Percentiles rank a stretch among this genome's conserved stretches.
These are phyloP conservation scores for Gloeopeniophorella convolvens DNA, from an alignment of 768 basidiomycete species.

Conservation along the genomic window DNA sequence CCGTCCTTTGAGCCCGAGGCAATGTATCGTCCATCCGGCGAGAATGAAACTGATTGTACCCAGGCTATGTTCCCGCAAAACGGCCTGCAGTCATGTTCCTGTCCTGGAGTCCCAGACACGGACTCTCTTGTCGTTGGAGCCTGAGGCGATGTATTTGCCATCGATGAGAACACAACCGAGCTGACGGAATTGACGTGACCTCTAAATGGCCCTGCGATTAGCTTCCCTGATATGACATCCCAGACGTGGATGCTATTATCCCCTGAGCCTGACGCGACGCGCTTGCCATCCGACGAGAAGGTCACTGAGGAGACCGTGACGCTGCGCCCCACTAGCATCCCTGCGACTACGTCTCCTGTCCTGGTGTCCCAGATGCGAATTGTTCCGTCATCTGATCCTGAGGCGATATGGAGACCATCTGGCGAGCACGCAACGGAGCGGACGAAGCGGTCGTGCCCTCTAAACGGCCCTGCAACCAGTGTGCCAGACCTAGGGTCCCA, in stretches of 20 bases:
- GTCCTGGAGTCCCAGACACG: background rate
- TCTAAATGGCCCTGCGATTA: constrained; percentile 12
- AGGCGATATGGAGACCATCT: too few species aligned
- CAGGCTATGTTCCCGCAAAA: background rate
- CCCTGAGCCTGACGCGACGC: constrained; percentile 44
- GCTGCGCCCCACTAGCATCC: too few species aligned
- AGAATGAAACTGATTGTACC: background rate
- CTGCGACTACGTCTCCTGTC: too few species aligned
- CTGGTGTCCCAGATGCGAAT: too few species aligned
- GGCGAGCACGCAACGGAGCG: too few species aligned
- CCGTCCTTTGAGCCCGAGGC: background rate
- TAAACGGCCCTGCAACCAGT: too few species aligned
- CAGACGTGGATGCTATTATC: constrained; percentile 48
- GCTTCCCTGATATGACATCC: constrained; percentile 38
- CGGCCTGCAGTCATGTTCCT: background rate
- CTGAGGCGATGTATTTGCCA: constrained; percentile 23
- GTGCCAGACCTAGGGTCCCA: background rate
- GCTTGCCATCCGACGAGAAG: constrained; percentile 36
- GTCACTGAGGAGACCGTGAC: constrained; percentile 24
- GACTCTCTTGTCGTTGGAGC: constrained; percentile 21
- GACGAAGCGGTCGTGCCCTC: too few species aligned
- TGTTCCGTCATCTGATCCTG: too few species aligned
- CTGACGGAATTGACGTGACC: constrained; percentile 21
- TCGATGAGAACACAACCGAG: constrained; percentile 25
- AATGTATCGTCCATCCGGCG: background rate